Base-by-base conservation (phyloP, 2,329 filamentous ascomycete genomes). In the Verticillium dahliae region DNA sequence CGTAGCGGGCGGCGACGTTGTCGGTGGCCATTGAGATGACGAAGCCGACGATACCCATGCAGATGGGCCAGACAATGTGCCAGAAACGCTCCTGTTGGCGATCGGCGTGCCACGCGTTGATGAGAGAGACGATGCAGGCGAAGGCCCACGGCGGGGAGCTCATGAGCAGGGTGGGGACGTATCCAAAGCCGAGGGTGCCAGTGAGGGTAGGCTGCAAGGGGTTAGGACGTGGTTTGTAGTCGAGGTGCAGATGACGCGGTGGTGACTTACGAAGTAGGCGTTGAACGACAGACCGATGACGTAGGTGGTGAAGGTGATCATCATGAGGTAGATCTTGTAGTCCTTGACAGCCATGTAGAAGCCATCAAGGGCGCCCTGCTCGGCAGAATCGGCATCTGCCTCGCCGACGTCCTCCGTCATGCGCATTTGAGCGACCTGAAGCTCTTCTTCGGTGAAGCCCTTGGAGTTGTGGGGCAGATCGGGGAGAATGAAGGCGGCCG, bases 261-360 rank as follows among this genome's bases (percentile, higher is more conserved):
- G 6, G 33, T 9, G 1, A 74, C 74, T 70, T 68, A 78, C 75
- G 71, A 85, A 85, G 71, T 85, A 87, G 50, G 81, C 82, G 65
- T 85, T 85, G 71, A 85, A 85, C 0, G 82, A 82, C 45, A 79
- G 70, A 2, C 85, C 84, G 6, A 86, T 77, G 7, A 87, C 83
- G 63, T 87, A 87, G 3, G 84, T 82, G 3, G 82, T 84, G 62
- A 87, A 82, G 1, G 83, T 84, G 6, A 87, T 61, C 79, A 86
- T 86, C 81, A 88, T 83, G 63, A 88, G 67, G 67, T 86, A 88
- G 64, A 87, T 84, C 75, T 87, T 88, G 65, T 74, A 15, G 64
- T 88, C 86, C 70, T 82, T 85, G 58, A 86, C 68, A 0, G 84
- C 83, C 80, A 88, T 83, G 59, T 81, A 74, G 35, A 86, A 70